phyloP scores from a whole-genome alignment of 1,284 basidiomycete species.

The Ustilago hordei region DNA sequence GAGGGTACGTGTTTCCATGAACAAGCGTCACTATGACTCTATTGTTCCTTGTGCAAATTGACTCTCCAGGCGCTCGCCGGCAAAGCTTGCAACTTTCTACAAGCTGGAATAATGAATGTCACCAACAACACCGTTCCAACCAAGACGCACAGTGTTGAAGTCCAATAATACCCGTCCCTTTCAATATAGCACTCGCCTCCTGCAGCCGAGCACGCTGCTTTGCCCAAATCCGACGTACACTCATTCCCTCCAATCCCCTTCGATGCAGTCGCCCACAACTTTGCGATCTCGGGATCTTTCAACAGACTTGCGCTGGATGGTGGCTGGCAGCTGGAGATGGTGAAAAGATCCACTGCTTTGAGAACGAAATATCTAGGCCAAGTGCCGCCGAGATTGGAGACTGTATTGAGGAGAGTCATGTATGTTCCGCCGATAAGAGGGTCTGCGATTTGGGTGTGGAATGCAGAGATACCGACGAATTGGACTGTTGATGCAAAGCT shows the following conservation, averaged over 20 bases:
- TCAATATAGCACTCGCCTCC: slow-evolving; percentile 85
- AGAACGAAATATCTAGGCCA: slow-evolving; percentile 95
- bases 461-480: slow-evolving; percentile 97
- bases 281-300: slow-evolving; percentile 43
- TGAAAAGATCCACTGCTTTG: slow-evolving; percentile 73
- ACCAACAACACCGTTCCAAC: slow-evolving; percentile 81
- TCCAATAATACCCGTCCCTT: slow-evolving; percentile 91
- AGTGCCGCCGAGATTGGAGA: slow-evolving; percentile 96
- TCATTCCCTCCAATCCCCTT: slow-evolving; percentile 49
- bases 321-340: slow-evolving; percentile 55
- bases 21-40: background rate
- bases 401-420: slow-evolving; percentile 86
- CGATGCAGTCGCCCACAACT: slow-evolving; percentile 36
- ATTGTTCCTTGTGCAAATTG: slow-evolving; percentile 25
- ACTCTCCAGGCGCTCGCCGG: slow-evolving; percentile 61
- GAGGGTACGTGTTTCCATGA: background rate
- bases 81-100: slow-evolving; percentile 79
- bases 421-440: slow-evolving; percentile 85
- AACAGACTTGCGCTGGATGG: slow-evolving; percentile 35
- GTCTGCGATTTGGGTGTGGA: slow-evolving; percentile 96
- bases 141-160: slow-evolving; percentile 81
- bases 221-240: slow-evolving; percentile 74
- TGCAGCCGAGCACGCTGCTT: slow-evolving; percentile 79
- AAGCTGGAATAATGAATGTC: slow-evolving; percentile 84
- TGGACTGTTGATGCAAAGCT: slow-evolving; percentile 95